These are phyloP conservation scores for Starmerella bombi DNA, from an alignment of 805 yeast genomes.

Conservation along the genomic window DNA sequence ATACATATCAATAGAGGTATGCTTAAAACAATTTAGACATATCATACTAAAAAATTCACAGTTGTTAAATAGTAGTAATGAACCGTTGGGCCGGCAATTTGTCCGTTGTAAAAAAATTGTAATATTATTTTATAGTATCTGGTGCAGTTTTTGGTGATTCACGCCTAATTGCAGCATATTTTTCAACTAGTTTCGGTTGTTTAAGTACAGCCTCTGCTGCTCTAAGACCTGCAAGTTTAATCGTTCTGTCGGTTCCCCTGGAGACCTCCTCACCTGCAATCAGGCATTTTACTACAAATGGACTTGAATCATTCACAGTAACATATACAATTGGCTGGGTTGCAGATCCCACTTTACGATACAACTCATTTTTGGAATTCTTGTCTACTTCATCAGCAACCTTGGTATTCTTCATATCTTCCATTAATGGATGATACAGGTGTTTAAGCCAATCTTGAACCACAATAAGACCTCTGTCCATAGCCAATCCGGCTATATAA, in stretches of 20 bases:
- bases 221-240: constrained; percentile 63
- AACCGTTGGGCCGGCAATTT: too few species aligned
- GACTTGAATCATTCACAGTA: constrained; percentile 31
- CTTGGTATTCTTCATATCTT: constrained; percentile 20
- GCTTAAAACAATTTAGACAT: too few species aligned
- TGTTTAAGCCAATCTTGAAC: constrained; percentile 26
- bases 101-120: too few species aligned
- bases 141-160: constrained; percentile 16
- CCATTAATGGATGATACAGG: constrained; percentile 27
- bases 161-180: constrained; percentile 47
- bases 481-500: constrained; percentile 66
- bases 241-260: constrained; percentile 52
- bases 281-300: constrained; percentile 51
- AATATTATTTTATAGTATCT: constrained; percentile 30
- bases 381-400: constrained; percentile 33
- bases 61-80: too few species aligned
- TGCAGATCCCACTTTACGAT: constrained; percentile 61
- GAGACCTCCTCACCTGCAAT: constrained; percentile 58
- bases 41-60: too few species aligned
- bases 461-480: constrained; percentile 21
- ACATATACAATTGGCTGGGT: constrained; percentile 47
- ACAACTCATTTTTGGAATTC: constrained; percentile 66
- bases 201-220: constrained; percentile 75
- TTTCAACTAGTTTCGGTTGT: constrained; percentile 46
- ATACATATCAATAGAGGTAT: too few species aligned